A percentile compares a stretch with the other conserved stretches of the same genome.
Conservation (phyloP, 108 stramenopile genomes). For the Poteriospumella lacustris region DNA sequence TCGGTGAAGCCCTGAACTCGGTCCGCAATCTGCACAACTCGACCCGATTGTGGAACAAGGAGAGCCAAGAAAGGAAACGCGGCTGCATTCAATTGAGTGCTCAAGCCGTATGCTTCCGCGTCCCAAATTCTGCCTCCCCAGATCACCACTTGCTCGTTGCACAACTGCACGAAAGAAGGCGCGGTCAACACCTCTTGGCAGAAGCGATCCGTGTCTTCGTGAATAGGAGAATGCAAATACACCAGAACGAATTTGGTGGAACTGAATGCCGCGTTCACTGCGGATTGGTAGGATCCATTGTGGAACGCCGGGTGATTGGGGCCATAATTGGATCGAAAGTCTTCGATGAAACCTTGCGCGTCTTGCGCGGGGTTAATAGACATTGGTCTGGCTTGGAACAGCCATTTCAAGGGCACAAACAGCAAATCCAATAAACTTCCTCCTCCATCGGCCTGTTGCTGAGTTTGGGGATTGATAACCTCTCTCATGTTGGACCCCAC, state of each 20-base stretch:
- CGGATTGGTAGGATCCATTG: slow-evolving; percentile 36
- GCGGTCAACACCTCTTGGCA: background rate
- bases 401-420: slow-evolving; percentile 1
- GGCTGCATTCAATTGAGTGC: slow-evolving; percentile 44
- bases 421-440: background rate
- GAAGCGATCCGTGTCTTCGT: slow-evolving; percentile 47
- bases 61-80: slow-evolving; percentile 52
- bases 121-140: slow-evolving; percentile 45
- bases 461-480: background rate
- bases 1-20: slow-evolving; percentile 15
- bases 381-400: slow-evolving; percentile 14
- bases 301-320: slow-evolving; percentile 30
- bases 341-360: background rate
- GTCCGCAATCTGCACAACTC: slow-evolving; percentile 43
- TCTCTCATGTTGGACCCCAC: background rate
- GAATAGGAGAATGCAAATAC: slow-evolving; percentile 50
- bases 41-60: slow-evolving; percentile 37
- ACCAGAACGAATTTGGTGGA: slow-evolving; percentile 46
- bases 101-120: slow-evolving; percentile 43
- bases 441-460: background rate
- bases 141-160: slow-evolving; percentile 45
- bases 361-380: slow-evolving; percentile 2
- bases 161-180: slow-evolving; percentile 32
- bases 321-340: background rate
- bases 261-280: slow-evolving; percentile 38